Percentiles rank a stretch among this genome's conserved stretches.
Conservation (phyloP, 257 asterid species). For the Petunia secreta region DNA sequence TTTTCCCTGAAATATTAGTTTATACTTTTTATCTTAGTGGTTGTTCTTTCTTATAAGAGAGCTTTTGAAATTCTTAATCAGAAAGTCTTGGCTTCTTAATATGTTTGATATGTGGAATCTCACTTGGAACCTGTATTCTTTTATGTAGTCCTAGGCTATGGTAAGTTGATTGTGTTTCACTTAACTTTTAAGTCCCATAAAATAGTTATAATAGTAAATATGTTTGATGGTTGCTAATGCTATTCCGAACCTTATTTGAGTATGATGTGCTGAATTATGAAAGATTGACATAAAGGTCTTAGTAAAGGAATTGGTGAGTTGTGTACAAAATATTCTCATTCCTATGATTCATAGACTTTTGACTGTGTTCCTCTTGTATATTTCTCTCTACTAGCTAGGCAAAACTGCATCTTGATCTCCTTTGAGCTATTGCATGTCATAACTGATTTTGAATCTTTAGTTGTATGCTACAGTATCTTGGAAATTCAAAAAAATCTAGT, state of each 20-base stretch:
- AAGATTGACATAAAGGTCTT: neutral
- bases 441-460: neutral
- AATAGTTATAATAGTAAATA: neutral
- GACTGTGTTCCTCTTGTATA: neutral
- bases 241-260: neutral
- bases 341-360: neutral
- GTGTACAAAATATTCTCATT: neutral
- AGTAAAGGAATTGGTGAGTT: neutral
- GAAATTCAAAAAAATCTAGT: neutral
- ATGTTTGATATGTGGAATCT: too few species aligned
- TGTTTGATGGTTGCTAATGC: conserved; percentile 27
- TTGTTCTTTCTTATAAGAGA: too few species aligned
- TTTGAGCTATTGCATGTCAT: neutral
- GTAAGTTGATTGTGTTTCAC: conserved; percentile 30
- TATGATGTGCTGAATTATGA: conserved; percentile 27
- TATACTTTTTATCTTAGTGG: too few species aligned
- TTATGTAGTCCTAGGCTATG: conserved; percentile 22
- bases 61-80: too few species aligned
- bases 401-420: neutral
- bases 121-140: conserved; percentile 6
- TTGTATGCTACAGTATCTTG: neutral
- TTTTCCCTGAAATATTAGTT: too few species aligned
- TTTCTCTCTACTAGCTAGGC: neutral
- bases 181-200: neutral
- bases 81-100: too few species aligned